Evolutionary conservation across 2,329 filamentous ascomycete species (phyloP), one percentile per base, ranked within the genome.

Genomic region (Scedosporium boydii): DNA sequence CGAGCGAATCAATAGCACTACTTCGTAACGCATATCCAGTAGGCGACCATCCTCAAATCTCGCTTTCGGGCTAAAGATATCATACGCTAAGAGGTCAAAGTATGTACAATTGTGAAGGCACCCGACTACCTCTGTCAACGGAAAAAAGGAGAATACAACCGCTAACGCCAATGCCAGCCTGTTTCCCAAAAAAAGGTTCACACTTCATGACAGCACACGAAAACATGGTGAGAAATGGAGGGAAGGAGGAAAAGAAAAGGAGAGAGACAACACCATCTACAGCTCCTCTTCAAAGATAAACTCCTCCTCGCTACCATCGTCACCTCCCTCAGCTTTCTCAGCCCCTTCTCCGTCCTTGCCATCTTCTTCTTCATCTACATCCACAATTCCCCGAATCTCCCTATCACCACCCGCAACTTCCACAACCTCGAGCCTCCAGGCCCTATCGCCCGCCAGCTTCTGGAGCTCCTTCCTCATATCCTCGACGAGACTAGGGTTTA

Each of bases 381-480:
- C 86, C 16, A 93, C 82, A 51, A 90, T 84, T 0, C 88, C 90
- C 55, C 88, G 78, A 48, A 93, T 83, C 70, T 91, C 87, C 65
- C 75, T 70, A 4, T 72, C 70, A 4, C 80, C 76, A 23, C 83
- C 80, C 1, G 87, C 83, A 10, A 85, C 80, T 69, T 95, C 88
- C 1, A 95, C 84, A 14, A 95, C 80, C 73, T 95, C 90, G 64
- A 96, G 77, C 68, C 87, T 89, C 91, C 92, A 96, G 16, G 86
- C 85, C 66, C 86, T 83, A 6, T 87, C 85, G 2, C 86, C 83
- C 0, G 90, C 90, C 48, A 89, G 70, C 68, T 85, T 82, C 70
- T 89, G 81, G 63, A 96, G 74, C 69, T 90, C 79, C 65, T 86
- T 81, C 68, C 83, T 83, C 70, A 96, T 78, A 56, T 86, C 80